Evolutionary conservation across 106 monocot genomes (phyloP).

Genomic region (Dendrobium officinale): DNA sequence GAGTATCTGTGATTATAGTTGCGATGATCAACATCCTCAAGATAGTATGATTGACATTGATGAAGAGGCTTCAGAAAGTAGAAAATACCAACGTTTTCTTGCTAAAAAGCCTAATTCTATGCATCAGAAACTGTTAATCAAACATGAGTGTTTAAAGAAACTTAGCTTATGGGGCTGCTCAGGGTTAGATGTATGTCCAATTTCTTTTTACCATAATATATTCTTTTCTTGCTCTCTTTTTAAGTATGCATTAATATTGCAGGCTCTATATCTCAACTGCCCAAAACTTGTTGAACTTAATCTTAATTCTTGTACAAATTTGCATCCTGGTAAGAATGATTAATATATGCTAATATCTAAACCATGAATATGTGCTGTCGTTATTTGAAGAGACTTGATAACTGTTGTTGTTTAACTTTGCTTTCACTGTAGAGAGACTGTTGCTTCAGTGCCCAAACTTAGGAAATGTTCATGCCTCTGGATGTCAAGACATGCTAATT

Average conservation of each 20-base stretch:
- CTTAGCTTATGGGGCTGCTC: conserved; percentile 98
- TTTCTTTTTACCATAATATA: not conserved
- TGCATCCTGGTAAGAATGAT: conserved; percentile 64
- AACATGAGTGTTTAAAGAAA: conserved; percentile 68
- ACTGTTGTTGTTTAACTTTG: not conserved
- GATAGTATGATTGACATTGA: conserved; percentile 14
- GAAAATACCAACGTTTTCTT: conserved; percentile 11
- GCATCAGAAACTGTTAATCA: conserved; percentile 89
- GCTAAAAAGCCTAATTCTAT: conserved; percentile 21
- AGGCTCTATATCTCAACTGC: conserved; percentile 88
- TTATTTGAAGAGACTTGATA: not conserved
- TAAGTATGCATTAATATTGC: conserved; percentile 10
- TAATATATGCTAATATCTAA: not conserved
- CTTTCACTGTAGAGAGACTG: conserved; percentile 52
- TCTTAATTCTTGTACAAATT: conserved; percentile 78
- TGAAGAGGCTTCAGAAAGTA: conserved; percentile 9
- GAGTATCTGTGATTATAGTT: conserved; percentile 53
- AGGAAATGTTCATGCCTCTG: conserved; percentile 68
- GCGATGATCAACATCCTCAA: conserved; percentile 21
- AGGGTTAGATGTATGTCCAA: conserved; percentile 66
- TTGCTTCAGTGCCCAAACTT: conserved; percentile 80
- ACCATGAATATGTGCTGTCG: not conserved
- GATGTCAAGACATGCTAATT: conserved; percentile 70
- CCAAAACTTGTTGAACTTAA: conserved; percentile 86
- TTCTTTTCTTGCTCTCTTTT: not conserved